Base-by-base conservation (phyloP, 306 rosid species). In the Rosa lucieae region DNA sequence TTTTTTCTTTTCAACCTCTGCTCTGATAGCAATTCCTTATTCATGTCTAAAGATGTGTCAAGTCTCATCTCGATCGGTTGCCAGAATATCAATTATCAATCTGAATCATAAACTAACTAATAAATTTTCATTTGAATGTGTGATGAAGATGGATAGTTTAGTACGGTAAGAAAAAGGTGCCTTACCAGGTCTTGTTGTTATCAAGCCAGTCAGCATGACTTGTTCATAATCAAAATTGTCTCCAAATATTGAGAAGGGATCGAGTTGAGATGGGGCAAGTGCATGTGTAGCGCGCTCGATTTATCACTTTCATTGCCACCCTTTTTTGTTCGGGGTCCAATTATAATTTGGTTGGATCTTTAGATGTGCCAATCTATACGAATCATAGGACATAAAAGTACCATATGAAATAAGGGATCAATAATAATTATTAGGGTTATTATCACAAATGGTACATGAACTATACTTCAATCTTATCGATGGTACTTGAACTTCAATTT, bases 271-370 rank as follows among this genome's bases (percentile, higher is more conserved):
- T 13, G 46, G 23, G 44, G 17, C 70, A 35, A 32, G 9, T 35
- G 70, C 70, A 66, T 66, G 70, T 66, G 70, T 37, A 66, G 21
- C 6, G 46, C 26, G 21, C 37, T 66, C 46, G 46, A 66, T 66
- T 35, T 40, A 66, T 66, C 63, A 58, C 63, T 58, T 58, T n/a
- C 63, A 58, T 58, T 21, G 63, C 6, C 32, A 58, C 62, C 62
- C 62, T 56, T 56, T 56, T 56, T 20, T 20, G 4, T 56, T 56
- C 35, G 32, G 32, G 0, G 29, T 6, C 32, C 63, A 56, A 2
- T 8, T 20, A n/a, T 3, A 1, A 21, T 20, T n/a, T 8, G 63
- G 32, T 56, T n/a, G 32, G 26, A 56, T 20, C 29, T n/a, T n/a
- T 8, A n/a, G 12, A 56, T n/a, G 12, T 56, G 5, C 23, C 63